Evolutionary conservation across 1,284 basidiomycete genomes (phyloP), one percentile per base, ranked within the genome.

Genomic region (Microbotryum violaceum): DNA sequence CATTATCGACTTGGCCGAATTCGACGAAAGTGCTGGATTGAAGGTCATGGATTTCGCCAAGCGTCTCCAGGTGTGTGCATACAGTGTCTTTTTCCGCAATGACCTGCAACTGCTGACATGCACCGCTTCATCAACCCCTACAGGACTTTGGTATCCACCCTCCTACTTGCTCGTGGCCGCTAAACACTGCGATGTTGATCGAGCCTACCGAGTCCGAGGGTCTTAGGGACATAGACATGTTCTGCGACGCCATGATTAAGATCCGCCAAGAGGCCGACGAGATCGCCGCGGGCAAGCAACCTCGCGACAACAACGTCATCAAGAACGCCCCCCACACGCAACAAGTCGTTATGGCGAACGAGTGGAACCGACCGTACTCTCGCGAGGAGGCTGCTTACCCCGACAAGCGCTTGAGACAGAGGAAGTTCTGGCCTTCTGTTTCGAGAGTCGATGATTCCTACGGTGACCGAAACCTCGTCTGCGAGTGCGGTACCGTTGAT

Each of bases 11-110:
- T 81, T 98, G 53, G 90, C 87, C 49, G 93, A 97, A 73, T 97
- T 97, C 73, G 90, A 93, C 70, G 89, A 91, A 74, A 77, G 79
- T 54, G 87, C 86, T 21, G 91, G 89, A 6, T 76, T 98, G 68
- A 94, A 92, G 76, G 93, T 97, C 21, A 85, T 84, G 49, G 94
- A 98, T 77, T 92, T 98, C 72, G 92, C 92, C 29, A 98, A 98
- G 79, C 85, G 94, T 60, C 79, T 97, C 56, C 91, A 89, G 79
- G 87, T 71, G 76, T 70, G 65, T 58, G 57, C 12, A 23, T 59
- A 27, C 42, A 42, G 67, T 29, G 72, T 71, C 70, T 72, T 71
- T 61, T 65, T 70, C 49, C 33, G 16, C 37, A 27, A 23, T 31
- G 45, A 27, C 20, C 16, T 44, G 25, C 33, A 33, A 49, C 49